These are phyloP conservation scores for Voacanga thouarsii DNA, from an alignment of 257 asterid genomes.

Conservation along the genomic window DNA sequence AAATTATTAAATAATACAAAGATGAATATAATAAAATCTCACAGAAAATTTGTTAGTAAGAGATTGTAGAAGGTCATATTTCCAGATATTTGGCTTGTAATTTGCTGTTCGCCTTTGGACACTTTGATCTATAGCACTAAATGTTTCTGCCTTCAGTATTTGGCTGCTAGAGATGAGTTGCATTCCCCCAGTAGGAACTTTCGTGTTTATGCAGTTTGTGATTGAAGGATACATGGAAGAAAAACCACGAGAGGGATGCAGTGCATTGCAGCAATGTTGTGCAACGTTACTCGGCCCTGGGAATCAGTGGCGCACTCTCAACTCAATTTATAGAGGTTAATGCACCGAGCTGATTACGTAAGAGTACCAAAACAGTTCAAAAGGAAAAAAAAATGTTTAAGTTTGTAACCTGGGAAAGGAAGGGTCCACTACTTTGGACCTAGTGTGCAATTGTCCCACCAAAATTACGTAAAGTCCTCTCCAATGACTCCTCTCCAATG, in stretches of 20 bases:
- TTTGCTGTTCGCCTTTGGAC: conserved; percentile 42
- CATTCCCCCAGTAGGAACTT: not conserved
- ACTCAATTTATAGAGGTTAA: not conserved
- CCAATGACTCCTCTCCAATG: too few relatives aligned
- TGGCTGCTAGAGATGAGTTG: not conserved
- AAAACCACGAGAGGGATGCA: not conserved
- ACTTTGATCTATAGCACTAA: not conserved
- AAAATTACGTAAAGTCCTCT: too few relatives aligned
- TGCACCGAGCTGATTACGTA: not conserved
- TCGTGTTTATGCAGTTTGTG: not conserved
- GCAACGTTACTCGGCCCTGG: not conserved
- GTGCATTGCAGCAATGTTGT: too few relatives aligned
- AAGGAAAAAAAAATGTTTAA: too few relatives aligned
- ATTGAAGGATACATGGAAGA: not conserved
- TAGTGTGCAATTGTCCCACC: too few relatives aligned
- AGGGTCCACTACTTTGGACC: too few relatives aligned
- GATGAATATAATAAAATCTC: not conserved
- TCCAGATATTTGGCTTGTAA: conserved; percentile 64
- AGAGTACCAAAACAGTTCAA: not conserved
- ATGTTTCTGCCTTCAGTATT: not conserved
- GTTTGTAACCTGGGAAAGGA: too few relatives aligned
- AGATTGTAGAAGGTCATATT: conserved; percentile 38
- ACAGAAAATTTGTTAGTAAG: conserved; percentile 29
- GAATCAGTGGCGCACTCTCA: not conserved
- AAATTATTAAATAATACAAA: not conserved